Conservation (phyloP, 805 yeast species). For the Lipomyces kockii region DNA sequence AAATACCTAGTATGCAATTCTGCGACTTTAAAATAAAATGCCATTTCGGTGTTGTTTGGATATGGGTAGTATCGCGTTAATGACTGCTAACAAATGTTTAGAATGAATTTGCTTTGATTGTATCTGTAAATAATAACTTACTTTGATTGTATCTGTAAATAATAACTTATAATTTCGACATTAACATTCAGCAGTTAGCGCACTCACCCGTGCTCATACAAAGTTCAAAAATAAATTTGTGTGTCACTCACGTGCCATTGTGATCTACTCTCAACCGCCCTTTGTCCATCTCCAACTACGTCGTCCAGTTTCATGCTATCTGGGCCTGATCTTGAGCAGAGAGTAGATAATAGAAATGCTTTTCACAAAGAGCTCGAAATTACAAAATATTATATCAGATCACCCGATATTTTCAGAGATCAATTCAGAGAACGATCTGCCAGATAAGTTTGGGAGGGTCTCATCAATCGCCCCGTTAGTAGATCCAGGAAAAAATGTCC, state of each 20-base stretch:
- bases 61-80: not conserved
- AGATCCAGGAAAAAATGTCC: not conserved
- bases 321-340: not conserved
- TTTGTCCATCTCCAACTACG: not conserved
- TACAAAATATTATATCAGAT: constrained; percentile 19
- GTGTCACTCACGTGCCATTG: not conserved
- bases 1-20: not conserved
- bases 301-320: not conserved
- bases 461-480: not conserved
- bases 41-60: not conserved
- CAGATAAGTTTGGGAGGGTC: not conserved
- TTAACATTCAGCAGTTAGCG: not conserved
- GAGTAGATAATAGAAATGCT: constrained; percentile 8
- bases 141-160: too few species aligned
- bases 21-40: not conserved
- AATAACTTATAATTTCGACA: too few species aligned
- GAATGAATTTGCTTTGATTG: not conserved
- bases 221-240: not conserved
- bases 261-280: not conserved
- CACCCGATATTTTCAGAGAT: constrained; percentile 27
- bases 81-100: not conserved
- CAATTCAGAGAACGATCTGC: not conserved
- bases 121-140: not conserved
- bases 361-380: constrained; percentile 15
- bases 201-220: not conserved